A percentile compares a stretch with the other conserved stretches of the same genome.
phyloP scores from a whole-genome alignment of 2,329 filamentous ascomycete genomes.

The Acrocalymma vagum region DNA sequence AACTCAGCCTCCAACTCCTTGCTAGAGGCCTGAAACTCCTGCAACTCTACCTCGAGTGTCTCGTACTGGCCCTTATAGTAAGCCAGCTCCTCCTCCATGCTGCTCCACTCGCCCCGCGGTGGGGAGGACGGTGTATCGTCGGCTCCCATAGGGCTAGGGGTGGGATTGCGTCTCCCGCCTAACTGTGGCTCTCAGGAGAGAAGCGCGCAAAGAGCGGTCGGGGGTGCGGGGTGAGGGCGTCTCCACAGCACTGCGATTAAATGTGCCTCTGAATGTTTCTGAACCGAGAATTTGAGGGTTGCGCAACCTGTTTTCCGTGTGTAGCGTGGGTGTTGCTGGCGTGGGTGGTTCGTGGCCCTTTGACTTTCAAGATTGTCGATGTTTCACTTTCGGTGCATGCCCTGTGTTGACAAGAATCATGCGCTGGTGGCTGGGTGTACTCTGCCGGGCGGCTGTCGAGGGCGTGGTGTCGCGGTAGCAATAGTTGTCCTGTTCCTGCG shows the following conservation, averaged over 20 bases:
- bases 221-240: conserved; percentile 22
- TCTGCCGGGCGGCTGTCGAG: conserved; percentile 22
- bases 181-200: conserved; percentile 34
- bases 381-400: conserved; percentile 36
- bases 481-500: conserved; percentile 36
- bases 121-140: conserved; percentile 43
- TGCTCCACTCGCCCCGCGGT: conserved; percentile 38
- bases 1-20: conserved; percentile 93
- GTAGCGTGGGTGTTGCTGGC: conserved; percentile 15
- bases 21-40: conserved; percentile 93
- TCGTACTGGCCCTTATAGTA: conserved; percentile 99
- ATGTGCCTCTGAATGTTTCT: conserved; percentile 4
- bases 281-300: conserved; percentile 1
- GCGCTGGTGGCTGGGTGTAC: conserved; percentile 30
- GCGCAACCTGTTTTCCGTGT: conserved; percentile 13
- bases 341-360: conserved; percentile 27
- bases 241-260: conserved; percentile 19
- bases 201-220: conserved; percentile 21
- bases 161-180: conserved; percentile 19
- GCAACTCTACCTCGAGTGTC: conserved; percentile 86
- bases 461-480: conserved; percentile 13
- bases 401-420: conserved; percentile 28
- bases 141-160: conserved; percentile 36
- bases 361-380: conserved; percentile 22
- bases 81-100: conserved; percentile 76